Evolutionary conservation across 768 basidiomycete genomes (phyloP).

Genomic region (Boletus bicolor): DNA sequence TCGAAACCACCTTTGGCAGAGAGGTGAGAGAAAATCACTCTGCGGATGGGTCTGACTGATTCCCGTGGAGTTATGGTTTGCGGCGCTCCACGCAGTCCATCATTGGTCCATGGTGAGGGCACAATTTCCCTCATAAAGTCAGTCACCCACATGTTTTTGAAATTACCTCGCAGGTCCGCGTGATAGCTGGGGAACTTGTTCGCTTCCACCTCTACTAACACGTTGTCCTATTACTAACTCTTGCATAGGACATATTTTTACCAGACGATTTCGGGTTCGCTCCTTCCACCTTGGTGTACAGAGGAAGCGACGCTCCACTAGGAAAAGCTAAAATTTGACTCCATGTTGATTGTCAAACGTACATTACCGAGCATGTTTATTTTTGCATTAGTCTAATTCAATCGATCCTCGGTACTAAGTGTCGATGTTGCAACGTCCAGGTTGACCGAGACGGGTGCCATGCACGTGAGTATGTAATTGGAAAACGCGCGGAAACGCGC

Average conservation of each 20-base stretch:
- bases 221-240: conserved; percentile 7
- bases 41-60: not conserved
- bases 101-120: conserved; percentile 83
- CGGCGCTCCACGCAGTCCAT: conserved; percentile 81
- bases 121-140: not conserved
- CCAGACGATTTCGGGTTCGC: conserved; percentile 82
- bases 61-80: conserved; percentile 70
- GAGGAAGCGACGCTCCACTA: conserved; percentile 61
- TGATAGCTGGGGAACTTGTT: conserved; percentile 81
- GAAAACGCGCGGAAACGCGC: not conserved
- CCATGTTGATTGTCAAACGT: conserved; percentile 1
- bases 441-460: not conserved
- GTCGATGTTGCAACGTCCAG: not conserved
- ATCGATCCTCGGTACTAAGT: not conserved
- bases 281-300: conserved; percentile 77
- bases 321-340: conserved; percentile 62
- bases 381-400: conserved; percentile 1
- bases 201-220: conserved; percentile 23
- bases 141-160: conserved; percentile 7
- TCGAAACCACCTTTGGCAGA: conserved; percentile 78
- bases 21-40: conserved; percentile 46
- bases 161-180: conserved; percentile 56
- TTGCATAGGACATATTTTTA: conserved; percentile 56
- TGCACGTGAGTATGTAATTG: conserved; percentile 20
- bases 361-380: conserved; percentile 10